Conservation (phyloP, 352 stramenopile species). For the Phytophthora meadii region DNA sequence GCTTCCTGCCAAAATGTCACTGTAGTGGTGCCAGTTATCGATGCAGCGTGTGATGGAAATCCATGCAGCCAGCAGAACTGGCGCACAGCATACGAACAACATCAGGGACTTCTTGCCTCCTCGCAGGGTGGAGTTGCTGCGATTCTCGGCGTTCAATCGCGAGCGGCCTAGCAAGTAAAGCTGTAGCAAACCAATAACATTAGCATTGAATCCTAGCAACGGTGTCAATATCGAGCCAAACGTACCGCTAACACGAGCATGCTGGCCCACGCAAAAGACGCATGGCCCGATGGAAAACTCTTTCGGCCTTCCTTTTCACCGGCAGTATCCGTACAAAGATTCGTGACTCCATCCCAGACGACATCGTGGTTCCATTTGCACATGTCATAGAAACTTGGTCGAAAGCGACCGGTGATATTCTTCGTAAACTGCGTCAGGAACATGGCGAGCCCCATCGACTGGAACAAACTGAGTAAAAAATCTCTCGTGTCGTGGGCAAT, state of each 20-base stretch:
- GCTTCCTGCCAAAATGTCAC: slow-evolving; percentile 72
- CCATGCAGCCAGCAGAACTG: slow-evolving; percentile 70
- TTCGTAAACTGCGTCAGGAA: slow-evolving; percentile 83
- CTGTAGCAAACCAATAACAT: slow-evolving; percentile 10
- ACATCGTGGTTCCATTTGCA: slow-evolving; percentile 75
- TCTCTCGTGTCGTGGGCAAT: slow-evolving; percentile 80
- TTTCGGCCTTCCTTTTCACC: slow-evolving; percentile 78
- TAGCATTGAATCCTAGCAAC: background rate
- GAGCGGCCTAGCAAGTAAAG: slow-evolving; percentile 80
- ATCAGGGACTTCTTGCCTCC: slow-evolving; percentile 67
- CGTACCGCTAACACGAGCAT: slow-evolving; percentile 81
- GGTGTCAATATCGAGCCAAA: background rate
- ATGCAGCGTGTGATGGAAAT: slow-evolving; percentile 76
- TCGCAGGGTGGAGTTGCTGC: slow-evolving; percentile 54
- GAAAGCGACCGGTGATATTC: slow-evolving; percentile 79
- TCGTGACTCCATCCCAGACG: slow-evolving; percentile 79
- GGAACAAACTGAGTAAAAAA: slow-evolving; percentile 75
- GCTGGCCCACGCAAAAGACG: slow-evolving; percentile 74
- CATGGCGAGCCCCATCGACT: slow-evolving; percentile 53
- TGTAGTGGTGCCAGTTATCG: slow-evolving; percentile 90
- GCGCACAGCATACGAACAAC: slow-evolving; percentile 73
- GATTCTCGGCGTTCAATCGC: slow-evolving; percentile 67
- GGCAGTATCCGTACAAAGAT: slow-evolving; percentile 66
- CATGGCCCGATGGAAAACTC: slow-evolving; percentile 84
- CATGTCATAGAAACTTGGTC: slow-evolving; percentile 86